Percentiles rank a stretch among this genome's conserved stretches.
Conservation (phyloP, 805 yeast species). For the Barnettozyma sp. region DNA sequence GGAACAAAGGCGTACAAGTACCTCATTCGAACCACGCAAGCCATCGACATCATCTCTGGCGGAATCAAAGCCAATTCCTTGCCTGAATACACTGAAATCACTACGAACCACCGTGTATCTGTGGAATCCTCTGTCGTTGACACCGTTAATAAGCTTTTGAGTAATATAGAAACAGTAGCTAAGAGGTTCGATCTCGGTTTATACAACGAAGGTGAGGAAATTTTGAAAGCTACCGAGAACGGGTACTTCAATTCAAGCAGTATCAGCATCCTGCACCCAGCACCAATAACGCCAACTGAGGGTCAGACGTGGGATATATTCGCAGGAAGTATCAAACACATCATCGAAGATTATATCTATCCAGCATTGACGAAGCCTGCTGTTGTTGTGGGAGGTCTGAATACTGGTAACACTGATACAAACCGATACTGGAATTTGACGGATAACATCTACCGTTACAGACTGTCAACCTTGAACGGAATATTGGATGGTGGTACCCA, state of each 20-base stretch:
- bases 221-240: conserved; percentile 17
- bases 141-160: conserved; percentile 27
- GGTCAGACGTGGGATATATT: conserved; percentile 47
- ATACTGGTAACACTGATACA: conserved; percentile 17
- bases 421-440: conserved; percentile 15
- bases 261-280: conserved; percentile 35
- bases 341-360: conserved; percentile 44
- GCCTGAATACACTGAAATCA: conserved; percentile 48
- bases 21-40: conserved; percentile 30
- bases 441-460: conserved; percentile 16
- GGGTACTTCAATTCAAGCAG: conserved; percentile 35
- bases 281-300: conserved; percentile 44
- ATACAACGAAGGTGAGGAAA: conserved; percentile 31
- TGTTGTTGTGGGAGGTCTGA: conserved; percentile 12
- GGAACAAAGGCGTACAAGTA: conserved; percentile 39
- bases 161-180: conserved; percentile 33
- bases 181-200: conserved; percentile 29
- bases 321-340: conserved; percentile 55
- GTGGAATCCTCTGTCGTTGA: conserved; percentile 34
- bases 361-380: conserved; percentile 8
- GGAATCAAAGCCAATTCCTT: conserved; percentile 23
- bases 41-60: conserved; percentile 35
- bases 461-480: conserved; percentile 7
- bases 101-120: conserved; percentile 44
- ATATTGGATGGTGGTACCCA: conserved; percentile 13